Evolutionary conservation across 2,329 filamentous ascomycete genomes (phyloP), one percentile per base, ranked within the genome.

Genomic region (Sarocladiaceae sp.): DNA sequence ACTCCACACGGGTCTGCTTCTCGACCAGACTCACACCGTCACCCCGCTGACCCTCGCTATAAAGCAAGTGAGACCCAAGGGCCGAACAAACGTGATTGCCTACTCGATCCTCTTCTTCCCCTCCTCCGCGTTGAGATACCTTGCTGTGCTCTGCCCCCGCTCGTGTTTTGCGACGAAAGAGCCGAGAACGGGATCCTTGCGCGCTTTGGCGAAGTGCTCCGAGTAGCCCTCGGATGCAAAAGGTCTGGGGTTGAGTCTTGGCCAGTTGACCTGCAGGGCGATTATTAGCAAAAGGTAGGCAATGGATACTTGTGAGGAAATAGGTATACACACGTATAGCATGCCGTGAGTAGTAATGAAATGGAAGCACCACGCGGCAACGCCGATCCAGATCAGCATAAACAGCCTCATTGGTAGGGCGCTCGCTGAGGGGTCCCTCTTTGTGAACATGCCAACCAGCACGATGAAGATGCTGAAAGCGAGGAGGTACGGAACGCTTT

Each of bases 61-160:
- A n/a, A 23, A 40, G 24, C 35, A 9, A 29, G 26, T 9, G 9
- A 29, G 26, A 29, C 26, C 10, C 45, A 44, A 37, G 33, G n/a
- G 46, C 15, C 26, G 39, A 15, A 16, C 16, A 45, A 31, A 24
- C n/a, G n/a, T n/a, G n/a, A n/a, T n/a, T n/a, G 19, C 55, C 54
- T 77, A 90, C 62, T 98, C 93, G 58, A 95, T 94, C 62, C 93
- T 87, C 78, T 96, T 98, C 77, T 98, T 98, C 44, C 93, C 93
- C 67, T 98, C 93, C 64, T 98, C 93, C 45, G 94, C 80, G 54
- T 85, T 93, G 24, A 88, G 76, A 54, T 94, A 83, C 49, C 88
- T 76, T 33, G 85, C 83, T 52, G 86, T 87, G 66, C 88, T 95
- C 50, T 88, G 77, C 3, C 89, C 88, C 13, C 90, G 75, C 65